Conservation (phyloP, 305 asterid species). For the Vinca major region DNA sequence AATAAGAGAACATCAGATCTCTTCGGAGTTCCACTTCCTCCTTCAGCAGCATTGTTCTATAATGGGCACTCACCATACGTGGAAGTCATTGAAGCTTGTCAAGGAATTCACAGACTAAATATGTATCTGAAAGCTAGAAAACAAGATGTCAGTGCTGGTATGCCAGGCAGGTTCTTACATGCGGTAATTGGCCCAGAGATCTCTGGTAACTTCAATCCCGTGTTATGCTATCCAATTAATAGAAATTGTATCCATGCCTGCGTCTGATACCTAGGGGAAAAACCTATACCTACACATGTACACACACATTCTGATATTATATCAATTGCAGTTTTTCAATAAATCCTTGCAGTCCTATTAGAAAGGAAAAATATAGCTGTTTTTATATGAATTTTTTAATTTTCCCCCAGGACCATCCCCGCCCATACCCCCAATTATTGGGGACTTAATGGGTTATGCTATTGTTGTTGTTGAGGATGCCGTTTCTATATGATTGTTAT, state of each 20-base stretch:
- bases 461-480: too few relatives aligned
- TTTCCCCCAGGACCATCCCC: too few relatives aligned
- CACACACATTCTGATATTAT: background rate
- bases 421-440: too few relatives aligned
- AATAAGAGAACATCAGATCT: conserved; percentile 28
- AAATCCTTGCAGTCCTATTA: too few relatives aligned
- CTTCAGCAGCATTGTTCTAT: conserved; percentile 68
- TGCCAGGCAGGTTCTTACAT: conserved; percentile 67
- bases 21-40: conserved; percentile 52
- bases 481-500: background rate
- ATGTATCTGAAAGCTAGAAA: conserved; percentile 48
- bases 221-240: background rate
- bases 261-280: background rate
- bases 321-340: background rate
- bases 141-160: conserved; percentile 53
- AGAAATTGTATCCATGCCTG: conserved; percentile 1
- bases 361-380: too few relatives aligned
- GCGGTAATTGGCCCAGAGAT: conserved; percentile 61
- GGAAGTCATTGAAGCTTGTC: conserved; percentile 48
- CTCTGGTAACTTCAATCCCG: conserved; percentile 37
- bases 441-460: too few relatives aligned
- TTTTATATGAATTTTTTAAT: too few relatives aligned
- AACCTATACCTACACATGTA: background rate
- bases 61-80: conserved; percentile 43
- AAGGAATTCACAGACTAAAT: conserved; percentile 49